Percentiles rank a stretch among this genome's conserved stretches.
These are phyloP conservation scores for Naganishia liquefaciens DNA, from an alignment of 1,284 basidiomycete genomes.

Conservation along the genomic window DNA sequence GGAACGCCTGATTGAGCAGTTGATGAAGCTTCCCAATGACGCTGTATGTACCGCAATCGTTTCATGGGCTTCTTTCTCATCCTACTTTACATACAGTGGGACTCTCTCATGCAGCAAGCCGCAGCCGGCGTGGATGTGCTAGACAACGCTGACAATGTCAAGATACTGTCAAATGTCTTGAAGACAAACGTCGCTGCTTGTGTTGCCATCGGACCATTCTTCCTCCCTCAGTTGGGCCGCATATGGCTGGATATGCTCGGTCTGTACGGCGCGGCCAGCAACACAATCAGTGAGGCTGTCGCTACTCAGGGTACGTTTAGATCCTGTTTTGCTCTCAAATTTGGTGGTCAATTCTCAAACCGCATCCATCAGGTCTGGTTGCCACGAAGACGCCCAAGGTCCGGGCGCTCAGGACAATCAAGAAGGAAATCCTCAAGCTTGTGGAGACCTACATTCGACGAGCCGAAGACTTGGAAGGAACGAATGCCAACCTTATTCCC, in stretches of 20 bases:
- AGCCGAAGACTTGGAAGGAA: conserved; percentile 91
- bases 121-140: conserved; percentile 91
- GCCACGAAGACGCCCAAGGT: conserved; percentile 98
- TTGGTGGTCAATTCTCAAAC: conserved; percentile 9
- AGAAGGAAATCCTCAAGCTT: conserved; percentile 95
- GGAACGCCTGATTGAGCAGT: conserved; percentile 88
- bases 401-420: conserved; percentile 90
- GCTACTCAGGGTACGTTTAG: conserved; percentile 70
- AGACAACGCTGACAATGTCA: conserved; percentile 88
- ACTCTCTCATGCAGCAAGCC: conserved; percentile 94
- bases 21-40: conserved; percentile 97
- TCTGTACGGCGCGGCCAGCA: conserved; percentile 94
- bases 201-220: conserved; percentile 94
- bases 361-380: conserved; percentile 65
- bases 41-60: conserved; percentile 61
- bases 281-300: conserved; percentile 94
- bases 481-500: conserved; percentile 90
- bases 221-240: conserved; percentile 91
- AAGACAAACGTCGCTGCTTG: conserved; percentile 99
- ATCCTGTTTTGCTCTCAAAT: neutral
- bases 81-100: conserved; percentile 67
- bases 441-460: conserved; percentile 98
- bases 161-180: conserved; percentile 93
- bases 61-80: neutral
- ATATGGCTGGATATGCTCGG: conserved; percentile 99